phyloP scores from a whole-genome alignment of 2,329 filamentous ascomycete species.

The Trichoderma breve region DNA sequence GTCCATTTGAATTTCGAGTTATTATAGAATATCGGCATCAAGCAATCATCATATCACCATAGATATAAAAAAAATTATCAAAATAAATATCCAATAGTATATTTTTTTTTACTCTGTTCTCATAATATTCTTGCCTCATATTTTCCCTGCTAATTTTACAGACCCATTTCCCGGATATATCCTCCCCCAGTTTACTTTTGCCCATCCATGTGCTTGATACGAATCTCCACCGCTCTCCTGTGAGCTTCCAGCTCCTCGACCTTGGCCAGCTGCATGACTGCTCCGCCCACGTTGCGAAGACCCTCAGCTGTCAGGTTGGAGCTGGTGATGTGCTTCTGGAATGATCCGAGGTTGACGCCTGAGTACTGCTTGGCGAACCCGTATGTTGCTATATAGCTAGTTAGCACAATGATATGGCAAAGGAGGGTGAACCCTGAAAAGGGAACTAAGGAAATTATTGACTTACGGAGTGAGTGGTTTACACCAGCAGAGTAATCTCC shows the following conservation, averaged over 20 bases:
- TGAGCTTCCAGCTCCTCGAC: slow-evolving; percentile 96
- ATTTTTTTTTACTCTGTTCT: neutral
- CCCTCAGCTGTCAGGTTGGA: slow-evolving; percentile 85
- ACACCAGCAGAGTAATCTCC: slow-evolving; percentile 98
- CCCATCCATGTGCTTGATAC: slow-evolving; percentile 54
- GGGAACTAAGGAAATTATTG: neutral
- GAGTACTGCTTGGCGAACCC: slow-evolving; percentile 98
- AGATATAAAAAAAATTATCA: neutral
- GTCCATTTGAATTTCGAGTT: neutral
- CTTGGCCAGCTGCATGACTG: slow-evolving; percentile 92
- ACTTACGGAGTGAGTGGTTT: slow-evolving; percentile 94
- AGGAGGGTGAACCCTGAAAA: neutral
- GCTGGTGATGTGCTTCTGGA: slow-evolving; percentile 97
- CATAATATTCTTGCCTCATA: neutral
- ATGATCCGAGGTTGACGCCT: slow-evolving; percentile 92
- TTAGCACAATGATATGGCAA: neutral
- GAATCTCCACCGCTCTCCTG: slow-evolving; percentile 82
- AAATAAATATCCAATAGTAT: neutral
- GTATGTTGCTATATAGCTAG: slow-evolving; percentile 70
- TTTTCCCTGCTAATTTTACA: neutral
- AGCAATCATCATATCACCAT: slow-evolving; percentile 8
- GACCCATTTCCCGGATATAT: neutral
- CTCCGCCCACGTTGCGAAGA: slow-evolving; percentile 76
- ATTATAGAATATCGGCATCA: slow-evolving; percentile 5
- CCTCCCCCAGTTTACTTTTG: slow-evolving; percentile 25